Base-by-base conservation (phyloP, 495 filamentous ascomycete species). In the Coniosporium apollinis region DNA sequence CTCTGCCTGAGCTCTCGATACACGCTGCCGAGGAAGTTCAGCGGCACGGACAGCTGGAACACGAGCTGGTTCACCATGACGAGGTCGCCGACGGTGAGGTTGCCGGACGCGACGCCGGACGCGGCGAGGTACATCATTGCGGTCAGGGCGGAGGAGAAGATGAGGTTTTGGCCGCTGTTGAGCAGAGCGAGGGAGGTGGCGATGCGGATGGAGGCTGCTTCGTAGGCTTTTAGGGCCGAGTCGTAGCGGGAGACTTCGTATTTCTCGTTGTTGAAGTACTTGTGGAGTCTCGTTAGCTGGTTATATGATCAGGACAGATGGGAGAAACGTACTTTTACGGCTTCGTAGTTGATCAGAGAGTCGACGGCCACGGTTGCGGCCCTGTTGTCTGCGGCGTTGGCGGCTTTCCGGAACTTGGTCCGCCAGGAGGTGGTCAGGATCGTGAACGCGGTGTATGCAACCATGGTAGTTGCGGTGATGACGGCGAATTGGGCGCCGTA, bases 21-120 rank as follows among this genome's bases (percentile, higher is more conserved):
- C 3, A 97, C 85, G 5, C 81, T 85, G 7, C 89, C 89, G 1
- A 97, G 63, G 58, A 96, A 97, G 62, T 96, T 97, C 26, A 97
- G 66, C 0, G 89, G 89, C 1, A 96, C 80, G 2, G 84, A 93
- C 9, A 97, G 75, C 57, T 97, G 89, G 58, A 97, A 97, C 42
- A 97, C 87, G 9, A 97, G 75, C 59, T 96, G 91, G 54, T 97
- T 97, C 46, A 96, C 83, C 79, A 97, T 84, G 34, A 97, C 91
- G 24, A 97, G 65, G 50, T 97, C 89, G 37, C 89, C 89, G n/a
- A 97, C 84, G 0, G 84, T 92, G 44, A 97, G 52, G 9, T 57
- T 55, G 4, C 89, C 89, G 6, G 60, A 69, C 4, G 79, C 82
- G 2, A 97, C 82, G 24, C 89, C 89, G 48, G 89, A 67, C 24